Percentiles rank a stretch among this genome's conserved stretches.
Conservation (phyloP, 495 filamentous ascomycete species). For the Neurospora sp. region DNA sequence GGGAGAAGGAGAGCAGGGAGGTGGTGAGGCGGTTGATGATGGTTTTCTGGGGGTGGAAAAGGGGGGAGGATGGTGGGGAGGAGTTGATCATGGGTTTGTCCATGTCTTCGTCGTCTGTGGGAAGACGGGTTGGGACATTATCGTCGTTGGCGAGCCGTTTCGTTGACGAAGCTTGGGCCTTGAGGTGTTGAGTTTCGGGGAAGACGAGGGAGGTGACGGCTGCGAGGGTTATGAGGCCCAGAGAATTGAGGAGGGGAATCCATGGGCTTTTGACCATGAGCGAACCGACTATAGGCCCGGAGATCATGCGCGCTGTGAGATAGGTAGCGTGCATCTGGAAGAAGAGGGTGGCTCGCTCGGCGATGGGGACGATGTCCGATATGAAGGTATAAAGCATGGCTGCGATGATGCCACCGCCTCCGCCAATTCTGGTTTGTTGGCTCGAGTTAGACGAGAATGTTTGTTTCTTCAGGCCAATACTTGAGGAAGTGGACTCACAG, state of each 20-base stretch:
- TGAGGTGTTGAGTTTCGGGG: slow-evolving; percentile 23
- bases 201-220: slow-evolving; percentile 3
- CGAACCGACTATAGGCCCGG: slow-evolving; percentile 13
- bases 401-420: slow-evolving; percentile 13
- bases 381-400: slow-evolving; percentile 26
- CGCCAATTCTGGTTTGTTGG: slow-evolving; percentile 16
- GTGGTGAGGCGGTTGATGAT: not conserved
- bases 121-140: not conserved
- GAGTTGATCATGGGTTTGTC: not conserved
- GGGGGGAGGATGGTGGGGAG: not conserved
- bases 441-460: not conserved
- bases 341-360: slow-evolving; percentile 18
- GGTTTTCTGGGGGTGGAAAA: not conserved
- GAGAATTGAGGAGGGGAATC: slow-evolving; percentile 12
- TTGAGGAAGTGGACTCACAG: slow-evolving; percentile 9
- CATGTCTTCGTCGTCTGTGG: not conserved
- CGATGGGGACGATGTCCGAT: slow-evolving; percentile 19
- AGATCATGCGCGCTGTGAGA: slow-evolving; percentile 16
- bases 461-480: not conserved
- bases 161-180: not conserved
- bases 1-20: not conserved
- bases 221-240: slow-evolving; percentile 5
- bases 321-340: slow-evolving; percentile 18
- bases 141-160: not conserved
- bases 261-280: slow-evolving; percentile 16